These are phyloP conservation scores for Agastache rugosa DNA, from an alignment of 257 asterid species.

Conservation along the genomic window DNA sequence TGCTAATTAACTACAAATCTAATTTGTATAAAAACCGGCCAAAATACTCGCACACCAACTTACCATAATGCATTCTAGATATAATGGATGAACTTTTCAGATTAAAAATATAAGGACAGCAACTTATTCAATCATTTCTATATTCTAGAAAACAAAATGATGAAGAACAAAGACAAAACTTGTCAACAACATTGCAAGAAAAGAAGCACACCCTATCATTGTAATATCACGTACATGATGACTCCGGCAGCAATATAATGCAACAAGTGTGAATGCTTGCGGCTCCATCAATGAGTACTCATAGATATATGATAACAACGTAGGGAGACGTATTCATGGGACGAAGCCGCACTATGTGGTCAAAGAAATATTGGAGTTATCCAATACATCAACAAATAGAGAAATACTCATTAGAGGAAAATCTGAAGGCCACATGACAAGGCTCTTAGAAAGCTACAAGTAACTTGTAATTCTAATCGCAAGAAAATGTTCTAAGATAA, in stretches of 20 bases:
- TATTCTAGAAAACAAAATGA: no score
- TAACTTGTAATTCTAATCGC: not conserved
- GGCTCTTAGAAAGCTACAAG: not conserved
- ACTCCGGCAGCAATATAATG: no score
- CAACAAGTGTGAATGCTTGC: not conserved
- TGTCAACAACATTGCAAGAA: no score
- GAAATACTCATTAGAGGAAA: not conserved
- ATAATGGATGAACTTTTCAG: not conserved
- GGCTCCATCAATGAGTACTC: not conserved
- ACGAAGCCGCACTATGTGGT: not conserved
- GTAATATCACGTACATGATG: no score
- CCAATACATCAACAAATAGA: not conserved
- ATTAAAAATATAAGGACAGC: no score
- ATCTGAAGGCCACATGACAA: not conserved
- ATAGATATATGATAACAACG: no score
- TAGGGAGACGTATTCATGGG: not conserved
- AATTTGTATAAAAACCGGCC: not conserved
- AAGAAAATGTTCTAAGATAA: not conserved
- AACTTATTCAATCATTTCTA: not conserved
- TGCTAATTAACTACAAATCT: not conserved
- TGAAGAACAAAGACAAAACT: no score
- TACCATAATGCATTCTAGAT: not conserved
- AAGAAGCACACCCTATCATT: no score
- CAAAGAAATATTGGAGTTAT: no score
- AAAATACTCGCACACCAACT: not conserved